phyloP scores from a whole-genome alignment of 768 basidiomycete species.

The Xanthoconium stramineum region DNA sequence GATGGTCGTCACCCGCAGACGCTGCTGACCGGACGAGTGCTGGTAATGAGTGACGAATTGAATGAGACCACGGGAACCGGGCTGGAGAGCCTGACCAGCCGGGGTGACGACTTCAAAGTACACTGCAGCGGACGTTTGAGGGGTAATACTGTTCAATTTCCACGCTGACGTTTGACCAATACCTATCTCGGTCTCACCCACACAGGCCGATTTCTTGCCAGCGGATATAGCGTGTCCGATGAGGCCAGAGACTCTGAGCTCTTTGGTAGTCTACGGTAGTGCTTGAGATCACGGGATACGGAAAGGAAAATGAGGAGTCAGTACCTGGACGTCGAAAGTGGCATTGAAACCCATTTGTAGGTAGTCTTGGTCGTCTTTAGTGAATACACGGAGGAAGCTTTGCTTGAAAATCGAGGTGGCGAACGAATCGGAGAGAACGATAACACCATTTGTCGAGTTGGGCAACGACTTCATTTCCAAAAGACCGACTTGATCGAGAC shows the following conservation, averaged over 20 bases:
- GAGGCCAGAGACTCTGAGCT: slow-evolving; percentile 95
- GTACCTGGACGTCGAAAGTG: slow-evolving; percentile 94
- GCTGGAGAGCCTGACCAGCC: slow-evolving; percentile 87
- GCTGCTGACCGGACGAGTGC: slow-evolving; percentile 92
- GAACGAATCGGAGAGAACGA: slow-evolving; percentile 95
- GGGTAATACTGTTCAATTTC: slow-evolving; percentile 91
- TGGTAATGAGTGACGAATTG: slow-evolving; percentile 99
- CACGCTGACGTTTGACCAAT: slow-evolving; percentile 98
- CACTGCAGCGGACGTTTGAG: slow-evolving; percentile 82
- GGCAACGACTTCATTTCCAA: slow-evolving; percentile 96
- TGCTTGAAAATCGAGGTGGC: slow-evolving; percentile 99
- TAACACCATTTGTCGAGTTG: slow-evolving; percentile 95
- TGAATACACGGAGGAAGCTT: slow-evolving; percentile 89
- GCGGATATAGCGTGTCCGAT: slow-evolving; percentile 98
- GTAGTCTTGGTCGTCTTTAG: slow-evolving; percentile 88
- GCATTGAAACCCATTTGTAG: slow-evolving; percentile 99
- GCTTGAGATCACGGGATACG: neutral
- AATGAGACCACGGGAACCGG: slow-evolving; percentile 88
- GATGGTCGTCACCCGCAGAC: slow-evolving; percentile 95
- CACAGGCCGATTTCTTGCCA: slow-evolving; percentile 93
- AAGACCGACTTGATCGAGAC: slow-evolving; percentile 95
- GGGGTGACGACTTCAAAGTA: slow-evolving; percentile 99
- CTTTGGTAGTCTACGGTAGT: slow-evolving; percentile 82
- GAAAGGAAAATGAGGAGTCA: neutral
- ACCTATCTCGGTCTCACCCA: slow-evolving; percentile 98